Percentiles rank a stretch among this genome's conserved stretches.
phyloP scores from a whole-genome alignment of 345 rosid genomes.

The Hypericum androsaemum region DNA sequence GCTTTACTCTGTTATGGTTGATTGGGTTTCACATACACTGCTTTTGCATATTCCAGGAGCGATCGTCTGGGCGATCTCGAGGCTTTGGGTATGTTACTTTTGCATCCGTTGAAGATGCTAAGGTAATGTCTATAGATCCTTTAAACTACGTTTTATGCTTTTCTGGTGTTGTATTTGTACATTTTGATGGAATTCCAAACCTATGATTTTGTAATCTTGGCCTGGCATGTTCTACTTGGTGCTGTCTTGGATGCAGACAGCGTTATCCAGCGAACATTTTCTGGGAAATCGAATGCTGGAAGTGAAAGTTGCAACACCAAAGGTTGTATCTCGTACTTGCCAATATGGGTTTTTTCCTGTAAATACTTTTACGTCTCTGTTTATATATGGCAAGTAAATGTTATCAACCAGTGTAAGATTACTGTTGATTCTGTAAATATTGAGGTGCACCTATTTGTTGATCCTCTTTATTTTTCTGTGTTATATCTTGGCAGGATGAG shows the following conservation, averaged over 20 bases:
- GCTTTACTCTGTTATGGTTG: no score
- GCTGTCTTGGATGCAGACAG: constrained; percentile 37
- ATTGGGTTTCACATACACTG: no score
- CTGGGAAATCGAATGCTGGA: constrained; percentile 85
- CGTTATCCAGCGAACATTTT: constrained; percentile 62
- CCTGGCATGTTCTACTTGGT: neutral
- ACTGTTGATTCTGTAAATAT: neutral
- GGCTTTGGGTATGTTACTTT: constrained; percentile 96
- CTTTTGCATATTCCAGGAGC: constrained; percentile 42
- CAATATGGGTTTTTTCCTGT: neutral
- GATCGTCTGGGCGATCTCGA: constrained; percentile 92
- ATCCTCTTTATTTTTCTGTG: neutral
- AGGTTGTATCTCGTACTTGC: constrained; percentile 37
- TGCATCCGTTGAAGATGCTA: constrained; percentile 66
- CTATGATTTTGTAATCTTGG: neutral
- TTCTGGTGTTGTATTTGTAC: no score
- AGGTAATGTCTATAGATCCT: constrained; percentile 27
- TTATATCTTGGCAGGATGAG: constrained; percentile 60
- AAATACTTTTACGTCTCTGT: neutral
- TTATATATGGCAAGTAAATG: constrained; percentile 1
- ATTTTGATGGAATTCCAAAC: no score
- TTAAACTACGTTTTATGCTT: no score
- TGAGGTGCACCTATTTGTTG: neutral
- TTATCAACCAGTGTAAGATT: neutral
- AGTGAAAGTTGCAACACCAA: constrained; percentile 90